Percentiles rank a stretch among this genome's conserved stretches.
Conservation (phyloP, 1,284 basidiomycete species). For the Golubevia sp. region DNA sequence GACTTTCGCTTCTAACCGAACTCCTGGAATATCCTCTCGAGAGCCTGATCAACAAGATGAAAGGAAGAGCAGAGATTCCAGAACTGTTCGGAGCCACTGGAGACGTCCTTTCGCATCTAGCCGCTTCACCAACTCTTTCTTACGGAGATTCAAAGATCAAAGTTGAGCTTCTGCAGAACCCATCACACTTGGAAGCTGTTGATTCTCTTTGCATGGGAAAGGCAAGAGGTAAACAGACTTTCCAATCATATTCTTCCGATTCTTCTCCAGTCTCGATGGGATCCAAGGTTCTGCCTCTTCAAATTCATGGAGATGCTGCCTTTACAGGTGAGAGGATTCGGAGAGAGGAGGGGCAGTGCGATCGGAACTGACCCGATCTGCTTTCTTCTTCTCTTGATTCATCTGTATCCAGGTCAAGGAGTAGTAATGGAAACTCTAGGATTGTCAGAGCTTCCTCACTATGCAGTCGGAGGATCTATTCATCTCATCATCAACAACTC, state of each 20-base stretch:
- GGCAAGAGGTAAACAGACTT: not conserved
- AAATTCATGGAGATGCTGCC: constrained; percentile 85
- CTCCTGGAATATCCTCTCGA: constrained; percentile 65
- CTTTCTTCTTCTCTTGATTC: too few species aligned
- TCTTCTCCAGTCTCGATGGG: not conserved
- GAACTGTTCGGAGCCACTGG: constrained; percentile 72
- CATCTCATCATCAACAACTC: constrained; percentile 82
- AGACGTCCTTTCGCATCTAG: constrained; percentile 83
- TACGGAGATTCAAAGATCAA: constrained; percentile 65
- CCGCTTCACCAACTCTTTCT: constrained; percentile 59
- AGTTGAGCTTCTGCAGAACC: constrained; percentile 81
- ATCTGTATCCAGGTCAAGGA: too few species aligned
- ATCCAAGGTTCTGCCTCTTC: constrained; percentile 72
- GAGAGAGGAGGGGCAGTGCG: too few species aligned
- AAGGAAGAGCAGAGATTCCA: constrained; percentile 72
- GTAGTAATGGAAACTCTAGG: constrained; percentile 85
- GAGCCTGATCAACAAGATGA: constrained; percentile 81
- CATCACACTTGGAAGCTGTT: constrained; percentile 84
- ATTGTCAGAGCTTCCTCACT: constrained; percentile 73
- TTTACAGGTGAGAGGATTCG: too few species aligned
- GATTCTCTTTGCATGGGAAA: constrained; percentile 65
- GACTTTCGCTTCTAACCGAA: constrained; percentile 81
- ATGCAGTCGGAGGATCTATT: constrained; percentile 82
- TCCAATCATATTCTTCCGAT: not conserved
- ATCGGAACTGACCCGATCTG: too few species aligned